A percentile compares a stretch with the other conserved stretches of the same genome.
phyloP scores from a whole-genome alignment of 1,284 basidiomycete genomes.

The Apiotrichum montevideense region DNA sequence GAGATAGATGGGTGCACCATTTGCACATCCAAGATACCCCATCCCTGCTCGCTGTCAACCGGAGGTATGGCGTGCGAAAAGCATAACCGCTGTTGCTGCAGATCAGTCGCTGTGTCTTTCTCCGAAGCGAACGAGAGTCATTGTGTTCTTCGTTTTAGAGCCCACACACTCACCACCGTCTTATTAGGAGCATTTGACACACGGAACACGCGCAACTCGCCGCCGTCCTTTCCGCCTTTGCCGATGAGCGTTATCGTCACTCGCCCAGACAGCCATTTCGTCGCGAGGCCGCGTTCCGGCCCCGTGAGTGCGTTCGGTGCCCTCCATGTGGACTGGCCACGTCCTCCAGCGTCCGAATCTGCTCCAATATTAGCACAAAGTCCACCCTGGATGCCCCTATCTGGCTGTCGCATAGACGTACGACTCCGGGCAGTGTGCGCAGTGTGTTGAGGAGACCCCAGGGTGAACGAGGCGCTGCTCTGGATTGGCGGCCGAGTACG shows the following conservation, averaged over 20 bases:
- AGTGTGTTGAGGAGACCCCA: neutral
- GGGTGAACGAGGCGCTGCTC: slow-evolving; percentile 1
- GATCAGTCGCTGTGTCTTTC: no score
- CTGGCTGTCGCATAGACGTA: no score
- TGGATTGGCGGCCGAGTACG: neutral
- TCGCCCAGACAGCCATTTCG: slow-evolving; percentile 3
- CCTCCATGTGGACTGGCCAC: neutral
- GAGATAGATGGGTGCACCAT: slow-evolving; percentile 13
- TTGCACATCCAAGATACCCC: slow-evolving; percentile 15
- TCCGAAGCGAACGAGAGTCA: neutral
- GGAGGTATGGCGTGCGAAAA: slow-evolving; percentile 6
- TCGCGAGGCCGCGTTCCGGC: slow-evolving; percentile 8
- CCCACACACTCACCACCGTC: neutral
- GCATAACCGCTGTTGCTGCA: slow-evolving; percentile 1
- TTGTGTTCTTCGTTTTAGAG: no score
- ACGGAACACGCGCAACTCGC: slow-evolving; percentile 10
- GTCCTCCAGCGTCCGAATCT: neutral
- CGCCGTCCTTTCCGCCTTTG: slow-evolving; percentile 13
- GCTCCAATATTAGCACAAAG: no score
- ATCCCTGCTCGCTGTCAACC: neutral
- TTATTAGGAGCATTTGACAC: neutral
- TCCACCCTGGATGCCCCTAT: no score
- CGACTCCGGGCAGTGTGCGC: neutral
- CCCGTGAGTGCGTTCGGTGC: slow-evolving; percentile 2
- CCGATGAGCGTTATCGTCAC: slow-evolving; percentile 6